Conservation (phyloP, 352 stramenopile species). For the Ophiocytium majus region DNA sequence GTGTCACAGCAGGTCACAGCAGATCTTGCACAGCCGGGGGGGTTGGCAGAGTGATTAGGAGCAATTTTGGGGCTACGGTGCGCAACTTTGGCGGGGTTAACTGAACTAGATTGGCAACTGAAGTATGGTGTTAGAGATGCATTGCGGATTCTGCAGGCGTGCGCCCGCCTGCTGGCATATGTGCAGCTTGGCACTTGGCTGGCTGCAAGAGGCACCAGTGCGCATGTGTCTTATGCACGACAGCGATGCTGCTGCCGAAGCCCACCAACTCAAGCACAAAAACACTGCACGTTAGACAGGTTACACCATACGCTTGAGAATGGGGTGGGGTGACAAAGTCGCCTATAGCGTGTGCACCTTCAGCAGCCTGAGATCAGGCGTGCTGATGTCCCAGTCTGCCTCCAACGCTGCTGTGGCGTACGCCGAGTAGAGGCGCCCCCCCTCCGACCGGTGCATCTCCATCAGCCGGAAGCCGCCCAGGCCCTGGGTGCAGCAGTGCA, state of each 20-base stretch:
- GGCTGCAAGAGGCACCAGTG: background rate
- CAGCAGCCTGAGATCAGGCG: background rate
- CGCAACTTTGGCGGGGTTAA: no score
- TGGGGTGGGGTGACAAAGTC: background rate
- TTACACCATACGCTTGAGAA: background rate
- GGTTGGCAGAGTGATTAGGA: no score
- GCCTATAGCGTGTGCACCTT: conserved; percentile 9
- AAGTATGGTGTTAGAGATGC: background rate
- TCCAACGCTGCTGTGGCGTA: conserved; percentile 20
- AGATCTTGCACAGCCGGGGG: no score
- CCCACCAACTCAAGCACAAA: background rate
- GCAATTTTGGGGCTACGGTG: no score
- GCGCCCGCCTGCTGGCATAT: background rate
- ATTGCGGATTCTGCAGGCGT: no score
- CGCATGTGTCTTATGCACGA: background rate
- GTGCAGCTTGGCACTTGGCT: background rate
- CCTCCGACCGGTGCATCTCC: background rate
- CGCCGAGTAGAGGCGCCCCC: background rate
- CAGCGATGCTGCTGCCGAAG: background rate
- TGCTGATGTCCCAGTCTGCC: background rate
- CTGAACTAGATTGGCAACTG: background rate
- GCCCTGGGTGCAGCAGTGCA: no score
- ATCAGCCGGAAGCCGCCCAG: background rate
- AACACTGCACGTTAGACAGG: background rate
- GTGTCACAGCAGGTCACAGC: no score